A percentile compares a stretch with the other conserved stretches of the same genome.
Conservation (phyloP, 2,329 filamentous ascomycete genomes). For the Tolypocladium paradoxum region DNA sequence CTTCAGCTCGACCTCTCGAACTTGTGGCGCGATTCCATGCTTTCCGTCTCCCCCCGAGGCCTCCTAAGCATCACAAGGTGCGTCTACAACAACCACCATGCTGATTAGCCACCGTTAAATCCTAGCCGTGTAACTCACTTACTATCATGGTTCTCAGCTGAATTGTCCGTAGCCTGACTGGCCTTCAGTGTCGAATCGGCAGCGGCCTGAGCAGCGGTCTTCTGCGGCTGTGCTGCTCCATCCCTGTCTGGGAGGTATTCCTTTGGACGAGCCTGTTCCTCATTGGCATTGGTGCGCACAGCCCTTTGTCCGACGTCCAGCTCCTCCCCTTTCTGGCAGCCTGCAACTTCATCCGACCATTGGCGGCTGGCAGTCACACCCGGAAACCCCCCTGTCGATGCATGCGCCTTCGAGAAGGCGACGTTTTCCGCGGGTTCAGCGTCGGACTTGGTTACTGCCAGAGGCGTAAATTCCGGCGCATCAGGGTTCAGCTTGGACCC, state of each 20-base stretch:
- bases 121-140: neutral
- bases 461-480: conserved; percentile 45
- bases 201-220: neutral
- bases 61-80: conserved; percentile 9
- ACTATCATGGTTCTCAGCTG: conserved; percentile 4
- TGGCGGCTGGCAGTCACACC: conserved; percentile 4
- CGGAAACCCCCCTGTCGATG: neutral
- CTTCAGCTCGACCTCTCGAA: conserved; percentile 14
- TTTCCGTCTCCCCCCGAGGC: conserved; percentile 9
- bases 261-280: neutral
- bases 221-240: neutral
- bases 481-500: conserved; percentile 43
- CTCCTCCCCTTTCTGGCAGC: conserved; percentile 1
- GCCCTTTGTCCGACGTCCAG: neutral
- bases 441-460: conserved; percentile 5
- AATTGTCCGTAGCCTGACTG: neutral
- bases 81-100: conserved; percentile 9
- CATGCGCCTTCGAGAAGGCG: neutral
- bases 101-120: neutral
- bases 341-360: conserved; percentile 19
- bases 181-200: neutral
- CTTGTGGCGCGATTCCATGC: conserved; percentile 3
- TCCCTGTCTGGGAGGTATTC: neutral
- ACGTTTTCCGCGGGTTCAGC: neutral
- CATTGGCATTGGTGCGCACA: neutral